Percentiles rank a stretch among this genome's conserved stretches.
phyloP scores from a whole-genome alignment of 2,329 filamentous ascomycete species.

The Arthrobotrys sphaeroides region DNA sequence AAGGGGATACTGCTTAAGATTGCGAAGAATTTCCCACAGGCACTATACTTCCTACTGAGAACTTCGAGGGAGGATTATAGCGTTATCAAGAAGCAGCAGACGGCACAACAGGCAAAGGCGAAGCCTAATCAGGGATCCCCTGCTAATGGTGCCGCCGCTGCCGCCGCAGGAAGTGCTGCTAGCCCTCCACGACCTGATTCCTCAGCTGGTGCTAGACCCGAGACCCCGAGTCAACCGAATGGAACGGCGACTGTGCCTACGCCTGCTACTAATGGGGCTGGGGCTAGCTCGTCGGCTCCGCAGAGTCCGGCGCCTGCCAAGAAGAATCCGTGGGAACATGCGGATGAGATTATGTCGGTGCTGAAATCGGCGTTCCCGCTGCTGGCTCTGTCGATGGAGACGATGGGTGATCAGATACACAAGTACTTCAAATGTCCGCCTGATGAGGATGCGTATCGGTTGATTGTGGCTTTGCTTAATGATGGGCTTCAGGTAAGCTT shows the following conservation, averaged over 20 bases:
- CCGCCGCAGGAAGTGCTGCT: conserved; percentile 60
- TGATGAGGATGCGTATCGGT: conserved; percentile 94
- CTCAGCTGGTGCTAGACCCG: conserved; percentile 54
- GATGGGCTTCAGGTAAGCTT: conserved; percentile 74
- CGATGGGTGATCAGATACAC: conserved; percentile 98
- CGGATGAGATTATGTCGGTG: conserved; percentile 92
- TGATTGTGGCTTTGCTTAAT: conserved; percentile 97
- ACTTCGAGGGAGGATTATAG: conserved; percentile 95
- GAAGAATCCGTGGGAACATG: conserved; percentile 94
- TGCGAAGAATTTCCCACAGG: conserved; percentile 93
- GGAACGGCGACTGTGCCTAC: conserved; percentile 3
- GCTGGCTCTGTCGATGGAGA: conserved; percentile 96
- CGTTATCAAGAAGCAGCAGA: conserved; percentile 87
- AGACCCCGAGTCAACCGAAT: conserved; percentile 55
- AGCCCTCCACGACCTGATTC: conserved; percentile 56
- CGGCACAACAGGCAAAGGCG: conserved; percentile 70
- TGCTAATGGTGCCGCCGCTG: conserved; percentile 62
- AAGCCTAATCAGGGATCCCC: conserved; percentile 69
- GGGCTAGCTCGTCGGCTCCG: conserved; percentile 58
- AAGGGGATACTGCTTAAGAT: conserved; percentile 89
- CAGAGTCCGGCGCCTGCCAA: conserved; percentile 60
- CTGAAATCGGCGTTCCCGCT: conserved; percentile 97
- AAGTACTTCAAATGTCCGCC: conserved; percentile 99
- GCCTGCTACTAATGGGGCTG: conserved; percentile 49
- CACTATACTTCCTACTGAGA: conserved; percentile 92